A percentile compares a stretch with the other conserved stretches of the same genome.
Conservation (phyloP, 805 yeast genomes). For the Saccharomycopsis fermentans region DNA sequence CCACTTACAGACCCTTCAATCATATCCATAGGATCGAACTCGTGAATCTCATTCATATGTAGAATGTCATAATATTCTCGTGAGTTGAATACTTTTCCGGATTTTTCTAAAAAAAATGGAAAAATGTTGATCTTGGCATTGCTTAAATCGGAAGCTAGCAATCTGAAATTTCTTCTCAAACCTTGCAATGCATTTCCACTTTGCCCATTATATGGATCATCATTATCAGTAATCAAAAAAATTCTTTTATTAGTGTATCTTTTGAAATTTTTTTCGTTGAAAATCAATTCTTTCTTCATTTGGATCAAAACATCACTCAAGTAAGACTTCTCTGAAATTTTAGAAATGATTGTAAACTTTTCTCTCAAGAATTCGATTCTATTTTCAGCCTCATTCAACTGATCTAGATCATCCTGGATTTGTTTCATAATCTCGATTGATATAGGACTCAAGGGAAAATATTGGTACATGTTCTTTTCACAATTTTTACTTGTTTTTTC, state of each 20-base stretch:
- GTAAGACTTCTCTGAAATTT: slow-evolving; percentile 23
- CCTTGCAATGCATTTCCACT: slow-evolving; percentile 16
- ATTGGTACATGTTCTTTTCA: slow-evolving; percentile 36
- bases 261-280: slow-evolving; percentile 30
- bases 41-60: slow-evolving; percentile 20
- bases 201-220: slow-evolving; percentile 42
- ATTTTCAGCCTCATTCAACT: slow-evolving; percentile 7
- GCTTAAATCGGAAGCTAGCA: slow-evolving; percentile 49
- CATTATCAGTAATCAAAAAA: slow-evolving; percentile 68
- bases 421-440: slow-evolving; percentile 48
- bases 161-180: slow-evolving; percentile 40
- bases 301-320: slow-evolving; percentile 37
- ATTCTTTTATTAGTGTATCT: slow-evolving; percentile 47
- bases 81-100: slow-evolving; percentile 31
- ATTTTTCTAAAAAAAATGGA: slow-evolving; percentile 49
- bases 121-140: slow-evolving; percentile 41
- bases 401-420: slow-evolving; percentile 39
- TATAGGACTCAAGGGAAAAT: slow-evolving; percentile 45
- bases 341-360: slow-evolving; percentile 23
- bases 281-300: slow-evolving; percentile 45
- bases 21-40: slow-evolving; percentile 10
- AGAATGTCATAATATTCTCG: slow-evolving; percentile 47
- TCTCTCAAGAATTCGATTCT: slow-evolving; percentile 19
- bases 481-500: slow-evolving; percentile 26
- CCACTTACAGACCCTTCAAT: background rate